Evolutionary conservation across 139 green algal species (phyloP), one percentile per base, ranked within the genome.

Genomic region (Axilococcus clingmanii): DNA sequence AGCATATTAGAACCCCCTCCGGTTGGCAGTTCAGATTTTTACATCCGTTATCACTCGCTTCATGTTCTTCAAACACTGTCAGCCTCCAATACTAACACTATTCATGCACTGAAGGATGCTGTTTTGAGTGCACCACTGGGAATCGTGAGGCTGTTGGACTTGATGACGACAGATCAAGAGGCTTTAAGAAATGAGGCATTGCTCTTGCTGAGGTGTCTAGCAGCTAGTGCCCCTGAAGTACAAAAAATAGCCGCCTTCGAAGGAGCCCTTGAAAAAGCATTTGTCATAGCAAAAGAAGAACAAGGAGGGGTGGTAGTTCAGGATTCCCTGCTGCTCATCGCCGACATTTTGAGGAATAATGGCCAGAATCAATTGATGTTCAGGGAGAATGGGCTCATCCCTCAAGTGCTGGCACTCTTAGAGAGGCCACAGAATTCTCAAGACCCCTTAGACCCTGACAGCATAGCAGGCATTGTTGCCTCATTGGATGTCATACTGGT

Each of bases 241-340:
- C 72, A 87, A 49, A 89, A 94, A 61, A 86, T 95, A 33, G 81
- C 85, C 3, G 89, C 81, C 1, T 95, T 94, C 64, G 83, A 94
- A 52, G 84, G 89, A 31, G 77, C 75, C 1, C 94, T 97, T 55
- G 84, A 95, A 24, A 69, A 73, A 19, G 40, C 86, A 29, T 83
- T 89, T 41, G 69, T 64, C 41, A 86, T 95, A 32, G 55, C 55
- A 30, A 25, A 44, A 65, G 76, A 53, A 27, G 63, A 5, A 7
- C 4, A 0, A 20, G 84, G 84, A 5, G 78, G 76, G 22, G 79
- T 94, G 38, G 56, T 93, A 28, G 73, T 89, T 32, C 79, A 89
- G 63, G 89, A 97, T 66, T 88, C 72, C 45, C 43, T 93, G 11
- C 77, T 94, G 66, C 72, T 97, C 41, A 63, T 89, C 22, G 87